phyloP scores from a whole-genome alignment of 345 rosid genomes.

The Isatis tinctoria region DNA sequence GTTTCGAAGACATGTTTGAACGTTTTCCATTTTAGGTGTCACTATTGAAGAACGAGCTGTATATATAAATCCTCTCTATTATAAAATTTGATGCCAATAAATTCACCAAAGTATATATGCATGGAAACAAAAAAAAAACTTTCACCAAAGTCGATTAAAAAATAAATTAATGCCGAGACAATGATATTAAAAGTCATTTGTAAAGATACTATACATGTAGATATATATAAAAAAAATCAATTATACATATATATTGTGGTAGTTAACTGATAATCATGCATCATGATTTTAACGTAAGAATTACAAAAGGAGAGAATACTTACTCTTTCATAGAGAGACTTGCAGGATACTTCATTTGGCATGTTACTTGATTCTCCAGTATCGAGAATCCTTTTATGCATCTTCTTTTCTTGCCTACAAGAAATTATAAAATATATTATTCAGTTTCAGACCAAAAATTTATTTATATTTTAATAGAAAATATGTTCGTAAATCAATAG shows the following conservation, averaged over 20 bases:
- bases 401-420: not conserved
- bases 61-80: too few species aligned
- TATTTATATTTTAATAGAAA: not conserved
- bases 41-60: too few species aligned
- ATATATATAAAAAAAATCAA: not conserved
- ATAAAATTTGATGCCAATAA: too few species aligned
- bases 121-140: too few species aligned
- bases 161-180: too few species aligned
- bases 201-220: not conserved
- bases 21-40: too few species aligned
- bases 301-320: not conserved
- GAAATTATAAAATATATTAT: not conserved
- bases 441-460: not conserved
- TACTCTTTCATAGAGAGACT: slow-evolving; percentile 11
- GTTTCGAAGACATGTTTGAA: too few species aligned
- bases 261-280: not conserved
- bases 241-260: not conserved
- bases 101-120: too few species aligned
- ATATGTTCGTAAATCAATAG: not conserved
- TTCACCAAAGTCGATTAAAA: too few species aligned
- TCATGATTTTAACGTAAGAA: not conserved
- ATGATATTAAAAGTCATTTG: too few species aligned
- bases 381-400: not conserved
- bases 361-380: not conserved
- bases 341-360: not conserved